Percentiles rank a stretch among this genome's conserved stretches.
Evolutionary conservation across 2,329 filamentous ascomycete genomes (phyloP).

Genomic region (Alternaria longipes): DNA sequence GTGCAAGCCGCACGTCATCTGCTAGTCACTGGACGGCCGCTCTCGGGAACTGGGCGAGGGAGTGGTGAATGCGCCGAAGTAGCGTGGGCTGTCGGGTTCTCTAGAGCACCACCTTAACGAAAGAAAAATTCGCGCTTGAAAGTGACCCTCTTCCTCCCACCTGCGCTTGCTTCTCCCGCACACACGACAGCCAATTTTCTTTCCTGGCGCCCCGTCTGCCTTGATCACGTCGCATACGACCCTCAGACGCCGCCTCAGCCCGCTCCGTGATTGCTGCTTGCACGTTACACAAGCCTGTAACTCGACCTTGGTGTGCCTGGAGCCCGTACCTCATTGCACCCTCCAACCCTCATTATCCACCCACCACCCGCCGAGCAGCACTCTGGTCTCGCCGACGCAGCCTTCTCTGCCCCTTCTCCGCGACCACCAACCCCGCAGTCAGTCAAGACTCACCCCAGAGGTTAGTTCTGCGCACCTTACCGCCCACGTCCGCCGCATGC

Average conservation of each 20-base stretch:
- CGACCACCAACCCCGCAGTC: conserved; percentile 19
- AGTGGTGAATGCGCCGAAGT: conserved; percentile 24
- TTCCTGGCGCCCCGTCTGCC: conserved; percentile 38
- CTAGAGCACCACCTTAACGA: conserved; percentile 27
- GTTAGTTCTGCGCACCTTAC: conserved; percentile 36
- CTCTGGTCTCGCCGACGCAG: conserved; percentile 13
- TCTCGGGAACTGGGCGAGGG: conserved; percentile 24
- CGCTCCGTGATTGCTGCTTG: conserved; percentile 30
- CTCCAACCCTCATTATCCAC: conserved; percentile 22
- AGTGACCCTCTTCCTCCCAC: conserved; percentile 35
- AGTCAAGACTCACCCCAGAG: conserved; percentile 28
- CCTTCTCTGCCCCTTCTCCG: conserved; percentile 17
- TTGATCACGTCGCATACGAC: conserved; percentile 32
- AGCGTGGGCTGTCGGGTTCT: conserved; percentile 25
- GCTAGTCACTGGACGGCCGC: conserved; percentile 18
- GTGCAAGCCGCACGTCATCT: conserved; percentile 6
- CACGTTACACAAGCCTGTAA: conserved; percentile 18
- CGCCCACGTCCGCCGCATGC: conserved; percentile 22
- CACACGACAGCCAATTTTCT: conserved; percentile 49
- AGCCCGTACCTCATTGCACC: conserved; percentile 27
- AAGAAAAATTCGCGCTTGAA: conserved; percentile 32
- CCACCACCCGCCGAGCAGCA: conserved; percentile 20
- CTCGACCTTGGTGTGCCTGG: conserved; percentile 40
- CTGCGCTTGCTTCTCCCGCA: conserved; percentile 40
- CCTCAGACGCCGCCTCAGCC: conserved; percentile 40